phyloP scores from a whole-genome alignment of 1,139 yeast genomes.

The Fermentozyma sake region DNA sequence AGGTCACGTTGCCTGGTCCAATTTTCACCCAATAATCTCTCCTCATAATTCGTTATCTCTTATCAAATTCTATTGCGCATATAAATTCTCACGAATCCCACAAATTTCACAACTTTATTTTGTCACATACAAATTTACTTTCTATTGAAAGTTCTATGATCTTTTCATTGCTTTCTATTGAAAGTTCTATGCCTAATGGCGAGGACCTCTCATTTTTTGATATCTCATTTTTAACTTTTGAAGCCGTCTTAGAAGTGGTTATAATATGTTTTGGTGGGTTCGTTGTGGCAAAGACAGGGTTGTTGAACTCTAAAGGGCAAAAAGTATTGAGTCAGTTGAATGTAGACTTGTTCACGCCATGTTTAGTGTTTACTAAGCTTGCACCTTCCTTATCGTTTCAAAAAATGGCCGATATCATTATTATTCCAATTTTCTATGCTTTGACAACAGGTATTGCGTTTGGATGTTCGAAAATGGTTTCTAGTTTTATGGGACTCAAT shows the following conservation, averaged over 20 bases:
- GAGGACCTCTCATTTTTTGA: conserved; percentile 44
- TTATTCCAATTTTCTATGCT: conserved; percentile 71
- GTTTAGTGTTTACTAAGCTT: conserved; percentile 73
- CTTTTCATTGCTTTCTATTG: too few species aligned
- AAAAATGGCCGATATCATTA: conserved; percentile 63
- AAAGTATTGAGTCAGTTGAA: conserved; percentile 63
- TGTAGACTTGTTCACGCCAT: conserved; percentile 80
- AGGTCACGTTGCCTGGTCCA: too few species aligned
- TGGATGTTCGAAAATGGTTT: conserved; percentile 47
- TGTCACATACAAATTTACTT: too few species aligned
- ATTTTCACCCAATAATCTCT: too few species aligned
- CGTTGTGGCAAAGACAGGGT: conserved; percentile 58
- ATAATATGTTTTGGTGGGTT: conserved; percentile 70
- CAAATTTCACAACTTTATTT: too few species aligned
- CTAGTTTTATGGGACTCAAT: conserved; percentile 47
- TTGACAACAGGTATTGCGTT: conserved; percentile 61
- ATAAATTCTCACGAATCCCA: too few species aligned
- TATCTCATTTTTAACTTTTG: conserved; percentile 64
- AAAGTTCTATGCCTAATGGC: too few species aligned
- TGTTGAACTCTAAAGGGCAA: conserved; percentile 58
- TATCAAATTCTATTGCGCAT: too few species aligned
- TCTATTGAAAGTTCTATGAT: too few species aligned
- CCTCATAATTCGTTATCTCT: too few species aligned
- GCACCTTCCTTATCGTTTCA: conserved; percentile 68
- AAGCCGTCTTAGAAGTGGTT: conserved; percentile 76